Conservation (phyloP, 2,329 filamentous ascomycete species). For the Beauveria scarabaeidicola region DNA sequence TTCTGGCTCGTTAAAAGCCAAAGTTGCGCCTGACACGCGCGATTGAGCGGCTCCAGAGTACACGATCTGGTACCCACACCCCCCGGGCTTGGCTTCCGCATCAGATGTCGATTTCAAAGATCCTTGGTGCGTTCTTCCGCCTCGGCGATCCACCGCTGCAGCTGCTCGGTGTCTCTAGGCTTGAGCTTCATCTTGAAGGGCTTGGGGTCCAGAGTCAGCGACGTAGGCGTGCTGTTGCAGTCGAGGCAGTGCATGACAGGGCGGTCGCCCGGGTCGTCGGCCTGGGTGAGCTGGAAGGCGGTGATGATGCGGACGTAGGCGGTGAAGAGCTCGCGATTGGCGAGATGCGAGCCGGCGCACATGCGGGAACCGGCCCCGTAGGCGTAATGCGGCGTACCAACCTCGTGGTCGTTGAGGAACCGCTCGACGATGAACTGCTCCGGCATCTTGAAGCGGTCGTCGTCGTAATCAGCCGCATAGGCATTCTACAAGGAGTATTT, state of each 20-base stretch:
- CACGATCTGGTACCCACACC: neutral
- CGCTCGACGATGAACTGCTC: slow-evolving; percentile 60
- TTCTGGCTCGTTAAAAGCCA: neutral
- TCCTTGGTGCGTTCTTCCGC: slow-evolving; percentile 41
- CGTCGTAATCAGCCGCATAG: slow-evolving; percentile 67
- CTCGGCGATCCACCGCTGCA: slow-evolving; percentile 44
- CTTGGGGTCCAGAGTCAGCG: slow-evolving; percentile 53
- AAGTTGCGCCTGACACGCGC: neutral
- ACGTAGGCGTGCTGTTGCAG: slow-evolving; percentile 48
- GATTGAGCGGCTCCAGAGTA: neutral
- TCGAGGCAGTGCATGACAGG: slow-evolving; percentile 49
- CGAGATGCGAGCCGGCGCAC: slow-evolving; percentile 55
- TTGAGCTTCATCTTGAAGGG: slow-evolving; percentile 51
- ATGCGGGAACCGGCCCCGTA: slow-evolving; percentile 57
- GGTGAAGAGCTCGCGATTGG: slow-evolving; percentile 54
- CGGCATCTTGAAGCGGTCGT: slow-evolving; percentile 56
- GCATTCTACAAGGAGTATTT: slow-evolving; percentile 44
- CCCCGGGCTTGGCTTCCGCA: neutral
- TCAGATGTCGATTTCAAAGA: slow-evolving; percentile 22
- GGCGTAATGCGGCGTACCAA: slow-evolving; percentile 51
- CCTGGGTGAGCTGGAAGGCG: slow-evolving; percentile 46
- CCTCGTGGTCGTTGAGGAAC: slow-evolving; percentile 49
- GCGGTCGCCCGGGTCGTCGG: slow-evolving; percentile 35
- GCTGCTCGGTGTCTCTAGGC: slow-evolving; percentile 34
- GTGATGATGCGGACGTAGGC: slow-evolving; percentile 51